Evolutionary conservation across 352 stramenopile genomes (phyloP), one percentile per base, ranked within the genome.

Genomic region (Globisporangium lucens): DNA sequence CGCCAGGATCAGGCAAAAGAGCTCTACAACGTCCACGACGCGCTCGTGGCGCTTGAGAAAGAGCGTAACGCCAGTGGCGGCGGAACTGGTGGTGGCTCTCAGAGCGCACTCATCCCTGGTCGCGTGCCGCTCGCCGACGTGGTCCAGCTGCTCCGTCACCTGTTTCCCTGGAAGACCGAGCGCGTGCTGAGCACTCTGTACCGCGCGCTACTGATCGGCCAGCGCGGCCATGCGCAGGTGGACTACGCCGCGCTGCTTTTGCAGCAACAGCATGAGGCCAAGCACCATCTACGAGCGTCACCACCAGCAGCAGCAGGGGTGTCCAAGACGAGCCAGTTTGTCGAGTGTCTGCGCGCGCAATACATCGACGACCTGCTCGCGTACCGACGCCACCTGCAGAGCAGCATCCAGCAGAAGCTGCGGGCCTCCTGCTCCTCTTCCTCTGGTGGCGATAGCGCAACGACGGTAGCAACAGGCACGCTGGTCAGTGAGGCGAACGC

Each of bases 111-210:
- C 67, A 57, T 63, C 38, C 66, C 61, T 20, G 75, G 71, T 9
- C 70, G 71, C 3, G 73, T 93, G 2, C 75, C 66, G 1, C 49
- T 91, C 1, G 73, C 78, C 1, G 76, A 86, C 10, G 72, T 88
- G 3, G 38, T 93, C 4, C 75, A 71, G 17, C 72, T 79, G 0
- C 57, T 93, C 7, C 70, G 79, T 1, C 66, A 82, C 1, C 64
- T 77, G 4, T 93, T 89, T 61, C 82, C 85, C 0, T 93, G 82
- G 82, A 93, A 93, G 63, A 71, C 67, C 0, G 83, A 91, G 46
- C 29, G 29, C 0, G 67, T 73, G 10, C 69, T 91, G 15, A 76
- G 65, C 52, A 60, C 75, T 35, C 57, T 93, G 0, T 72, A 87
- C 56, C 81, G 72, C 13, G 67, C 81, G 2, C 38, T 91, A 5